Base-by-base conservation (phyloP, 352 stramenopile species). In the Pilasporangium apinafurcum region DNA sequence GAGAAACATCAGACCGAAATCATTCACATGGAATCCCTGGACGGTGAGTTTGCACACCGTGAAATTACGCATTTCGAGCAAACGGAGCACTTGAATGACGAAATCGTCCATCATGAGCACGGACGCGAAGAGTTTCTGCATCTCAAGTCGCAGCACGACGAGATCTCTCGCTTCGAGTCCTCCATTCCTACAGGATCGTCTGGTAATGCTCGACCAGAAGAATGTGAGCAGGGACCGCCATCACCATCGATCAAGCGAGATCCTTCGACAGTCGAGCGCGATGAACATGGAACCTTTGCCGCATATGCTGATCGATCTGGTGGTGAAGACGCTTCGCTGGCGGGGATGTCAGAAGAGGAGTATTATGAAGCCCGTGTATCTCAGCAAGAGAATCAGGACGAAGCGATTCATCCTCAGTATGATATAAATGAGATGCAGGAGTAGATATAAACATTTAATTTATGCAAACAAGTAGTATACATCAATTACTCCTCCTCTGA, bases 41-140 rank as follows among this genome's bases (percentile, higher is more conserved):
- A 67, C 6, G 76, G 78, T 22, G 79, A 93, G 51, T 93, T 91
- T 30, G 79, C 76, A 14, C 78, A 93, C 50, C 76, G 74, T 14
- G 81, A 92, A 41, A 80, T 92, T 56, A 90, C 78, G n/a, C 74
- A 92, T 32, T 92, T 86, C 37, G 77, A 92, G 59, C 63, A 81
- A 46, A 85, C 76, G 8, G 78, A 93, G 59, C 68, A 88, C 31
- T 51, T 92, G 33, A 92, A 92, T 42, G 74, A 85, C 52, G 77
- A 92, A 46, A 65, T 91, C 25, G 78, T 93, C 26, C 74, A 91
- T 47, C 67, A 88, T 22, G 78, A 93, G 39, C 65, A 74, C 16
- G 77, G 82, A 2, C 70, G 71, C 24, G 79, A 93, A 37, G 79
- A 93, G 41, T 91, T 93, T 44, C 51, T 93, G 21, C 79, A 92